phyloP scores from a whole-genome alignment of 441 rosid genomes.

The Dalechampia spathulata region DNA sequence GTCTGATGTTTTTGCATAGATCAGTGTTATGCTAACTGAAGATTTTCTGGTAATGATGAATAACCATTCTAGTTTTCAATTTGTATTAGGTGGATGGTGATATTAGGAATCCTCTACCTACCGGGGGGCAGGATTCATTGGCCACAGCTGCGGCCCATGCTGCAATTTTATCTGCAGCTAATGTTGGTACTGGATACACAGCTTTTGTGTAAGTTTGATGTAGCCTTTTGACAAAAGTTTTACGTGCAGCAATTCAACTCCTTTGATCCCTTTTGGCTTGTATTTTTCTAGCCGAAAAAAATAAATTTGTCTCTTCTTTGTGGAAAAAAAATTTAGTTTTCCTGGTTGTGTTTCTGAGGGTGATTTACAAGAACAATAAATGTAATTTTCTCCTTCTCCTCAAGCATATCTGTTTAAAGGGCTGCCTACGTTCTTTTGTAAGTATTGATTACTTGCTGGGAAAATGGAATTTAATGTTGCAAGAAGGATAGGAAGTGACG shows the following conservation, averaged over 20 bases:
- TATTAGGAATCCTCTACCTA: slow-evolving; percentile 41
- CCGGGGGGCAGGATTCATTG: slow-evolving; percentile 56
- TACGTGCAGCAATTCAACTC: no score
- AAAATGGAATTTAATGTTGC: neutral
- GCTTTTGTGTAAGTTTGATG: slow-evolving; percentile 71
- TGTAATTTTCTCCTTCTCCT: neutral
- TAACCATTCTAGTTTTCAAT: slow-evolving; percentile 1
- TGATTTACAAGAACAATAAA: neutral
- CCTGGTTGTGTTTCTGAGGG: neutral
- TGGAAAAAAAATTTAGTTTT: neutral
- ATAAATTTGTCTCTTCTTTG: neutral
- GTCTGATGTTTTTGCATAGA: slow-evolving; percentile 24
- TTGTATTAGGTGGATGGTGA: slow-evolving; percentile 73
- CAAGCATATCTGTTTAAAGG: neutral
- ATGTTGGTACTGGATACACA: slow-evolving; percentile 83
- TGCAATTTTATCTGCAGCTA: slow-evolving; percentile 56
- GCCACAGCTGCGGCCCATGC: slow-evolving; percentile 58
- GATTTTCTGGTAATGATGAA: slow-evolving; percentile 2
- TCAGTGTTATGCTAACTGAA: neutral
- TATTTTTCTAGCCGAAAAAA: neutral
- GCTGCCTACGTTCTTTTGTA: neutral
- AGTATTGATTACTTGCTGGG: no score
- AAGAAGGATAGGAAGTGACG: neutral
- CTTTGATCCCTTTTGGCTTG: neutral
- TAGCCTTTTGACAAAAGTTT: neutral